These are phyloP conservation scores for Lyophyllum atratum DNA, from an alignment of 768 basidiomycete species.

Conservation along the genomic window DNA sequence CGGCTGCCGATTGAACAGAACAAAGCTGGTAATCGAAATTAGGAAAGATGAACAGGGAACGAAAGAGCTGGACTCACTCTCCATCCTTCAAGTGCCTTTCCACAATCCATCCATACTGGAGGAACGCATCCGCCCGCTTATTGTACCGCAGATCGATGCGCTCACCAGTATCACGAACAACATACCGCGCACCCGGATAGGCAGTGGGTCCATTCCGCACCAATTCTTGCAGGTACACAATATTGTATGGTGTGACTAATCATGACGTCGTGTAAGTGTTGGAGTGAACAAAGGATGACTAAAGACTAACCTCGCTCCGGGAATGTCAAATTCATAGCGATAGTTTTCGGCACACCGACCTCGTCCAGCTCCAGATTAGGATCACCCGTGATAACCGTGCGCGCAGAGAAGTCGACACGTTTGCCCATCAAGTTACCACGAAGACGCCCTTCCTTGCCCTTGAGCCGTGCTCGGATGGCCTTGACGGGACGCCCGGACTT, in stretches of 20 bases:
- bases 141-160: slow-evolving; percentile 97
- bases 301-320: slow-evolving; percentile 82
- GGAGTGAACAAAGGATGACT: neutral
- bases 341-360: slow-evolving; percentile 93
- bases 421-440: slow-evolving; percentile 99
- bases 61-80: slow-evolving; percentile 66
- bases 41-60: neutral
- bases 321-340: slow-evolving; percentile 97
- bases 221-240: slow-evolving; percentile 89
- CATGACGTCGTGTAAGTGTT: slow-evolving; percentile 7
- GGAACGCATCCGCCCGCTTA: slow-evolving; percentile 90
- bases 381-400: slow-evolving; percentile 99
- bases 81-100: slow-evolving; percentile 97
- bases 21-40: slow-evolving; percentile 52
- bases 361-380: slow-evolving; percentile 96
- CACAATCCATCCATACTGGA: slow-evolving; percentile 98
- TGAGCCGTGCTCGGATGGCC: slow-evolving; percentile 95
- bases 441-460: slow-evolving; percentile 98
- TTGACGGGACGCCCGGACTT: slow-evolving; percentile 98
- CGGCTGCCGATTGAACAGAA: slow-evolving; percentile 98
- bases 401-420: slow-evolving; percentile 98
- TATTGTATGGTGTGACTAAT: slow-evolving; percentile 96
- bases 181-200: slow-evolving; percentile 96
- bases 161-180: slow-evolving; percentile 96
- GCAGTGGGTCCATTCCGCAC: slow-evolving; percentile 93